Conservation (phyloP, 768 basidiomycete genomes). For the Naganishia vaughanmartiniae region DNA sequence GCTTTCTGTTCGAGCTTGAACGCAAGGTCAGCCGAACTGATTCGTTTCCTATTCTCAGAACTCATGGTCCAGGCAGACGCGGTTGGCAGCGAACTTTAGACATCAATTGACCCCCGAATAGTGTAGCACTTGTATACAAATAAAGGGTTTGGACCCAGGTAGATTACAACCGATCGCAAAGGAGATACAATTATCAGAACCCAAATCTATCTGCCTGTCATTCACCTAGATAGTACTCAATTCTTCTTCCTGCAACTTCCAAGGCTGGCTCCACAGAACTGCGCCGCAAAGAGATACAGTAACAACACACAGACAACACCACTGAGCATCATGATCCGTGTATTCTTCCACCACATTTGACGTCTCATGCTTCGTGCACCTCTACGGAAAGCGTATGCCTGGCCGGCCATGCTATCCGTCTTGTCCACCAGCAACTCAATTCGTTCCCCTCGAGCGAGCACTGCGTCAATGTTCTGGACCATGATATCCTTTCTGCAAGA, state of each 20-base stretch:
- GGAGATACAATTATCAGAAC: not conserved
- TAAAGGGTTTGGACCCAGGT: not conserved
- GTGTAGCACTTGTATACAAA: not conserved
- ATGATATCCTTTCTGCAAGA: conserved; percentile 73
- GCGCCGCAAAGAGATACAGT: conserved; percentile 77
- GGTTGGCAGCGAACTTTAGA: conserved; percentile 7
- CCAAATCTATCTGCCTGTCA: not conserved
- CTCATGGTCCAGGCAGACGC: conserved; percentile 21
- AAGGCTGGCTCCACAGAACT: conserved; percentile 68
- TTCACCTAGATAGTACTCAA: not conserved
- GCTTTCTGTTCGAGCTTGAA: not conserved
- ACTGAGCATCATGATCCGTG: conserved; percentile 57
- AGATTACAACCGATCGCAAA: not conserved
- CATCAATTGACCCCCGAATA: not conserved
- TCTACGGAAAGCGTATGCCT: conserved; percentile 87
- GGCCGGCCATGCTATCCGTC: conserved; percentile 90
- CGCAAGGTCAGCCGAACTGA: not conserved
- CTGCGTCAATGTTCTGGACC: conserved; percentile 98
- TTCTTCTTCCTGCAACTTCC: conserved; percentile 19
- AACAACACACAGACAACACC: conserved; percentile 61
- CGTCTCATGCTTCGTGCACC: conserved; percentile 67
- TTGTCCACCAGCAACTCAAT: conserved; percentile 95
- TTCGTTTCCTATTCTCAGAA: not conserved
- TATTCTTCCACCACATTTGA: conserved; percentile 56
- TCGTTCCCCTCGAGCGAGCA: conserved; percentile 87